Evolutionary conservation across 2,329 filamentous ascomycete species (phyloP).

Genomic region (Colletotrichum truncatum): DNA sequence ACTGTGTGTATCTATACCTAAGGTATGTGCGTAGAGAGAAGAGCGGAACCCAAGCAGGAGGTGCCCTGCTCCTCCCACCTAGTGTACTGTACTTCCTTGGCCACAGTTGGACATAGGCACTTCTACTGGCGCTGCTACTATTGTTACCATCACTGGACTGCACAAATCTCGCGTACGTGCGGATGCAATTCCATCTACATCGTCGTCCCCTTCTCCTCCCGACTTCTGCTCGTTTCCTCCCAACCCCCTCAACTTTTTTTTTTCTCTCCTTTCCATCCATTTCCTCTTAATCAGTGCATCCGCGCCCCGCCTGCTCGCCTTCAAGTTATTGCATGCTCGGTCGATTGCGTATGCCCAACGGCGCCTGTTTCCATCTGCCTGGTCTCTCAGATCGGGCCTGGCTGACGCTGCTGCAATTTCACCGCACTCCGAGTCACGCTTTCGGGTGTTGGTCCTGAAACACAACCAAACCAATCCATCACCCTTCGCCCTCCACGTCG

Average conservation of each 20-base stretch:
- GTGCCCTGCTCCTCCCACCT: too few species aligned
- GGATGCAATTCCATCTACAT: conserved; percentile 23
- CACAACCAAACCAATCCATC: conserved; percentile 27
- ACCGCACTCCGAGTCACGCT: conserved; percentile 31
- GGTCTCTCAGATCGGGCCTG: not conserved
- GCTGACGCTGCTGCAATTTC: conserved; percentile 23
- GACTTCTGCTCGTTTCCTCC: conserved; percentile 15
- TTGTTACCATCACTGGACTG: not conserved
- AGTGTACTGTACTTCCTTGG: too few species aligned
- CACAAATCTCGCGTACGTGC: conserved; percentile 30
- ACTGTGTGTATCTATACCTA: too few species aligned
- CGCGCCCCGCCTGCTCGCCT: conserved; percentile 2
- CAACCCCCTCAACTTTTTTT: conserved; percentile 13
- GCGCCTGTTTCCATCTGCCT: conserved; percentile 5
- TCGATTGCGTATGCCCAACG: conserved; percentile 11
- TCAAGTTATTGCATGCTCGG: conserved; percentile 10
- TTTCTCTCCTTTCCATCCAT: not conserved
- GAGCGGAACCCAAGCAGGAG: too few species aligned
- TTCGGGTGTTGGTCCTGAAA: conserved; percentile 30
- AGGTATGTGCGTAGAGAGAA: too few species aligned
- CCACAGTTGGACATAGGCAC: not conserved
- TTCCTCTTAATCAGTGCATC: conserved; percentile 3
- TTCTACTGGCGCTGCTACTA: not conserved
- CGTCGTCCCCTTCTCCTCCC: not conserved
- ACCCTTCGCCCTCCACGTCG: conserved; percentile 13